A percentile compares a stretch with the other conserved stretches of the same genome.
Evolutionary conservation across 805 yeast genomes (phyloP).

Genomic region (Henningerozyma blattae): DNA sequence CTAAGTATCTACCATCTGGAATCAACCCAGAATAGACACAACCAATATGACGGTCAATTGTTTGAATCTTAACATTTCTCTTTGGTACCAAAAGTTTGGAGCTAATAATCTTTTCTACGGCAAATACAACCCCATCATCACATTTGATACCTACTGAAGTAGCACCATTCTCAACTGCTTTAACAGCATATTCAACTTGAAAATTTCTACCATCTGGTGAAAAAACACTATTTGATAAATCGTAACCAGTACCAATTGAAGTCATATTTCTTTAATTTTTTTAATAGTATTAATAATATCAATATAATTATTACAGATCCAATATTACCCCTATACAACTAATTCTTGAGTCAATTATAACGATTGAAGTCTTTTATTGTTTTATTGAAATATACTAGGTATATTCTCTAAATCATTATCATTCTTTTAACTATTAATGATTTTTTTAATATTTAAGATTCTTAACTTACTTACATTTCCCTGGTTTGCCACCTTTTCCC

Average conservation of each 20-base stretch:
- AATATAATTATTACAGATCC: too few relatives aligned
- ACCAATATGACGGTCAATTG: conserved; percentile 88
- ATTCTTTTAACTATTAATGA: too few relatives aligned
- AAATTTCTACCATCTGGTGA: conserved; percentile 82
- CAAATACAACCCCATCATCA: conserved; percentile 90
- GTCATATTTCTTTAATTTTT: conserved; percentile 50
- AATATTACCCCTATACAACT: too few relatives aligned
- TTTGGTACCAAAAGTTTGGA: conserved; percentile 85
- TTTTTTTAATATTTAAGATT: too few relatives aligned
- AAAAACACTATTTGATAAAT: conserved; percentile 91
- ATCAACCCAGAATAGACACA: conserved; percentile 89
- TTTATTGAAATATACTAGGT: too few relatives aligned
- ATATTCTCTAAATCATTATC: too few relatives aligned
- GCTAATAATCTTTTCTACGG: conserved; percentile 84
- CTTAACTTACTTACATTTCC: too few relatives aligned
- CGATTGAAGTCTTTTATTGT: too few relatives aligned
- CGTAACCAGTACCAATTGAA: conserved; percentile 98
- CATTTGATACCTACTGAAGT: conserved; percentile 89
- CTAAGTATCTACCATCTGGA: conserved; percentile 95
- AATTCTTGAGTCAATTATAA: too few relatives aligned
- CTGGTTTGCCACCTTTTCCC: too few relatives aligned
- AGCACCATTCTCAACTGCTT: conserved; percentile 96
- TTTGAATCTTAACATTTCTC: conserved; percentile 81
- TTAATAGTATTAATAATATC: too few relatives aligned
- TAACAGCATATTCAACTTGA: conserved; percentile 95